Evolutionary conservation across 2,329 filamentous ascomycete species (phyloP).

Genomic region (Colletotrichum tanaceti): DNA sequence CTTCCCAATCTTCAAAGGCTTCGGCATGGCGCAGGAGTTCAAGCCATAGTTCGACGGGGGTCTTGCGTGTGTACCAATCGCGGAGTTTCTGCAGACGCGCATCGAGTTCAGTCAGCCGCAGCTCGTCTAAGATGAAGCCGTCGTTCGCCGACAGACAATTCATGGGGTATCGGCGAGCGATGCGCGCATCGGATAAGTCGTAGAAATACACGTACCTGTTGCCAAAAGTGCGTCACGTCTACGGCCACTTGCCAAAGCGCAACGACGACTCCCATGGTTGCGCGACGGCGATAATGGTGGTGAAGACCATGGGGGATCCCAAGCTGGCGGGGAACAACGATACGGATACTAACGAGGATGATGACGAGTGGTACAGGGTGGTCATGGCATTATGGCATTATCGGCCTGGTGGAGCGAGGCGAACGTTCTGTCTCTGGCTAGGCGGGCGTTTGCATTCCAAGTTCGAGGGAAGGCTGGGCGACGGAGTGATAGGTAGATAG

Average conservation of each 20-base stretch:
- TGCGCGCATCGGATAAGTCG: background rate
- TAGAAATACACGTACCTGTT: constrained; percentile 58
- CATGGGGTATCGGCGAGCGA: background rate
- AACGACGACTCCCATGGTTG: constrained; percentile 56
- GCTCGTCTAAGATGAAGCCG: background rate
- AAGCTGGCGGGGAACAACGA: constrained; percentile 29
- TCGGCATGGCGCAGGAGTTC: constrained; percentile 73
- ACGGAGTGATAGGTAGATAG: constrained; percentile 11
- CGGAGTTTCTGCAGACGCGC: constrained; percentile 68
- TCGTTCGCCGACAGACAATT: background rate
- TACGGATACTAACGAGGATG: constrained; percentile 38
- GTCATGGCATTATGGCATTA: constrained; percentile 40
- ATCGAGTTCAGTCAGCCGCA: constrained; percentile 31
- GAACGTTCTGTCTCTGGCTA: constrained; percentile 32
- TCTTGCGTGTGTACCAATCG: constrained; percentile 74
- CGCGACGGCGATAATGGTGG: constrained; percentile 29
- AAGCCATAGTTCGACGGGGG: constrained; percentile 72
- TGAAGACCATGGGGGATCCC: constrained; percentile 37
- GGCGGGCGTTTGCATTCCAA: constrained; percentile 35
- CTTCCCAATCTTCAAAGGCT: constrained; percentile 87
- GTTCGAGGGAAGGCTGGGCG: constrained; percentile 14
- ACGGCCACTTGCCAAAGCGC: constrained; percentile 69
- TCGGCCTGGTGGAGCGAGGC: constrained; percentile 24
- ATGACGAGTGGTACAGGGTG: constrained; percentile 19
- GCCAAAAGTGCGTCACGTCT: constrained; percentile 73